Evolutionary conservation across 495 filamentous ascomycete species (phyloP).

Genomic region (Oidiodendron maius): DNA sequence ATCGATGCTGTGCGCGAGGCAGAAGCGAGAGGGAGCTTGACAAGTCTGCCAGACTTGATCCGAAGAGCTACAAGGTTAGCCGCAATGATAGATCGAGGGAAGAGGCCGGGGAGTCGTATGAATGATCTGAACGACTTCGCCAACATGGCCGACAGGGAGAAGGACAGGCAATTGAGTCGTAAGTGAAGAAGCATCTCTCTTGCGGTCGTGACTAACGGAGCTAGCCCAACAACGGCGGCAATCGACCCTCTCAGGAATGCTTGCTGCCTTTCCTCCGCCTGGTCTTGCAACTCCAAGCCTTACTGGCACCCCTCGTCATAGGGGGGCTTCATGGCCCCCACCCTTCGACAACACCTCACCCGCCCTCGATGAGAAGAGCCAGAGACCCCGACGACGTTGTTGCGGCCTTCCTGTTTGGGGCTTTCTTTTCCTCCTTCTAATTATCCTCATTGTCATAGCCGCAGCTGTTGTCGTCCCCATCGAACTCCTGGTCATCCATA

Average conservation of each 20-base stretch:
- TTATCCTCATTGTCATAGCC: constrained; percentile 70
- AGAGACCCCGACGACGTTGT: constrained; percentile 26
- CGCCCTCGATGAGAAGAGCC: background rate
- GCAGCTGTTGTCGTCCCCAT: constrained; percentile 85
- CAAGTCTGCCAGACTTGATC: constrained; percentile 88
- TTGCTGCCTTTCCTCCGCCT: constrained; percentile 87
- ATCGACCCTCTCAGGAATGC: constrained; percentile 74
- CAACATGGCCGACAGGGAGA: constrained; percentile 22
- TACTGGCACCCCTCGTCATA: constrained; percentile 12
- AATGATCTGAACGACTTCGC: constrained; percentile 41
- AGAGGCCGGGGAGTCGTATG: constrained; percentile 64
- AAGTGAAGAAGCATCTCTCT: constrained; percentile 14
- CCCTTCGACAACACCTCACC: background rate
- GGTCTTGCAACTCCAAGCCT: constrained; percentile 27
- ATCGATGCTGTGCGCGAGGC: constrained; percentile 74
- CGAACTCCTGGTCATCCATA: constrained; percentile 68
- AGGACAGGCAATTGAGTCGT: constrained; percentile 35
- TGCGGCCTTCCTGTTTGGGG: constrained; percentile 83
- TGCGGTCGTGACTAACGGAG: constrained; percentile 32
- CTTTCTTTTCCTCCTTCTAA: constrained; percentile 63
- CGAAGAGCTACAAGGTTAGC: constrained; percentile 80
- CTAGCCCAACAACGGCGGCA: constrained; percentile 40
- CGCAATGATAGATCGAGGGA: constrained; percentile 79
- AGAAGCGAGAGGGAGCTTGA: constrained; percentile 78
- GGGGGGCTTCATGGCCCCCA: constrained; percentile 17